Conservation (phyloP, 306 rosid genomes). For the Cyamopsis tetragonoloba region DNA sequence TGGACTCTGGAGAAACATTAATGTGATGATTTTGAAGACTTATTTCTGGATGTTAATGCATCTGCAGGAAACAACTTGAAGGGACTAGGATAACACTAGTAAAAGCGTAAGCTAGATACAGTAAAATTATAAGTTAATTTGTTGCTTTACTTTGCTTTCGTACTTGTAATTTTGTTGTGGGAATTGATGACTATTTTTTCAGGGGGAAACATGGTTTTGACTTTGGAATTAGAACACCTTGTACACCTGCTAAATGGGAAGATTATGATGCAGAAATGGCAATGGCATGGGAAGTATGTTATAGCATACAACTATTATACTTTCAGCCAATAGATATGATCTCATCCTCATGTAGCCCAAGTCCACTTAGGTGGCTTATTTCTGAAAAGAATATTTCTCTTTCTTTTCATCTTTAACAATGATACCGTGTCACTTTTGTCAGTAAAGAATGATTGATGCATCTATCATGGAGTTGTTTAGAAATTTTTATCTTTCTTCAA, state of each 20-base stretch:
- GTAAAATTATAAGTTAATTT: conserved; percentile 16
- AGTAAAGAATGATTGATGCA: neutral
- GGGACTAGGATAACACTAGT: conserved; percentile 83
- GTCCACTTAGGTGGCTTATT: no score
- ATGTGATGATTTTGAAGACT: no score
- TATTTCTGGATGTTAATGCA: conserved; percentile 28
- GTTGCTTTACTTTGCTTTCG: neutral
- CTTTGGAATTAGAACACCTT: conserved; percentile 87
- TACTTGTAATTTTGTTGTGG: conserved; percentile 2
- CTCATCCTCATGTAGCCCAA: no score
- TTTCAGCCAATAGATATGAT: conserved; percentile 12
- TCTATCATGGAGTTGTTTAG: conserved; percentile 1
- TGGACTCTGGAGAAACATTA: no score
- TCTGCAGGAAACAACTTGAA: conserved; percentile 92
- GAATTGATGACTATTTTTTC: conserved; percentile 25
- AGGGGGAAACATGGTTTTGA: conserved; percentile 82
- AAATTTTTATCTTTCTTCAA: conserved; percentile 10
- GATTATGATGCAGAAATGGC: conserved; percentile 90
- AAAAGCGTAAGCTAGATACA: conserved; percentile 52
- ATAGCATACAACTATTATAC: neutral
- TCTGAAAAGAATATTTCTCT: neutral
- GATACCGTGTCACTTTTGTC: conserved; percentile 2
- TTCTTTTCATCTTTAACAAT: neutral
- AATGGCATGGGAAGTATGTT: conserved; percentile 90
- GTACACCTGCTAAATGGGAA: conserved; percentile 87